Conservation (phyloP, 805 yeast genomes). For the Candida corydali region DNA sequence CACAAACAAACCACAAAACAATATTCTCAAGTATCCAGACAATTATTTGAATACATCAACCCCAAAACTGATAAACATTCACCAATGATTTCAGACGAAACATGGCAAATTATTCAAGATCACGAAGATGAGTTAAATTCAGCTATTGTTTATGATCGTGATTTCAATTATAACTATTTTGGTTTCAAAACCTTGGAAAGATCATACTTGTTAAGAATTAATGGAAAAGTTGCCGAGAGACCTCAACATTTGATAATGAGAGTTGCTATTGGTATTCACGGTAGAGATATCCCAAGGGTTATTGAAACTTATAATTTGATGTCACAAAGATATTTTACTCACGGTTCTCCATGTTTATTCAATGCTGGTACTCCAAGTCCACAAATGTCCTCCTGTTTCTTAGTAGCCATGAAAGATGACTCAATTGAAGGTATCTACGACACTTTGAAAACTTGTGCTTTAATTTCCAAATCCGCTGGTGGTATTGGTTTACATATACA, state of each 20-base stretch:
- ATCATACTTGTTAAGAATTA: slow-evolving; percentile 50
- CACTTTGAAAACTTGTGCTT: slow-evolving; percentile 58
- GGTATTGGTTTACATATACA: slow-evolving; percentile 62
- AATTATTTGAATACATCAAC: slow-evolving; percentile 72
- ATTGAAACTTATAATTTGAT: slow-evolving; percentile 55
- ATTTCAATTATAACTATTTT: slow-evolving; percentile 54
- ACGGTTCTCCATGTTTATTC: slow-evolving; percentile 60
- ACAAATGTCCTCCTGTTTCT: slow-evolving; percentile 60
- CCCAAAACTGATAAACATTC: slow-evolving; percentile 67
- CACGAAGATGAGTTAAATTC: slow-evolving; percentile 42
- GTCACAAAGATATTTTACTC: slow-evolving; percentile 57
- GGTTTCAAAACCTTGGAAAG: slow-evolving; percentile 61
- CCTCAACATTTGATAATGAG: slow-evolving; percentile 62
- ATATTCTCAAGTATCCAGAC: slow-evolving; percentile 72
- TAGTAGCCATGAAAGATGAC: slow-evolving; percentile 60
- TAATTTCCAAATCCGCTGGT: slow-evolving; percentile 59
- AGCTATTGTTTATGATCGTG: slow-evolving; percentile 45
- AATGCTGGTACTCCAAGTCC: slow-evolving; percentile 60
- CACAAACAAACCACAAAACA: slow-evolving; percentile 91
- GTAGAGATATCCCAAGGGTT: slow-evolving; percentile 47
- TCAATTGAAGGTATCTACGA: slow-evolving; percentile 62
- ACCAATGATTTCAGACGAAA: slow-evolving; percentile 42
- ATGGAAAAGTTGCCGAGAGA: slow-evolving; percentile 57
- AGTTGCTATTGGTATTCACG: slow-evolving; percentile 59
- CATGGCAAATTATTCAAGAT: slow-evolving; percentile 33